Evolutionary conservation across 768 basidiomycete genomes (phyloP), one percentile per base, ranked within the genome.

Genomic region (Coprinellus aureogranulatus): DNA sequence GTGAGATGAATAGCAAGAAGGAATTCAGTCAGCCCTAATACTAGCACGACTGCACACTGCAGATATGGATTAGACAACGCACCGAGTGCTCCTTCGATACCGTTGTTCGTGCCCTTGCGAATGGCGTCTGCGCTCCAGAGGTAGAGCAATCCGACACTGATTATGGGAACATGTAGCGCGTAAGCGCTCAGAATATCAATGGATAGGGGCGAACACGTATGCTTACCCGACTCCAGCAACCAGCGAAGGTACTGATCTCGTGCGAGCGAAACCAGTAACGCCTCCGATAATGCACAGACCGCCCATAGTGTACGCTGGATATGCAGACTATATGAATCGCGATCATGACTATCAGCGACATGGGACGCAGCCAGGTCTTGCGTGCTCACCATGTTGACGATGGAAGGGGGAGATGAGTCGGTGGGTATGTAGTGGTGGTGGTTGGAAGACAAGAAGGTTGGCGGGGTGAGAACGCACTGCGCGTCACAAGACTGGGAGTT

Each of bases 81-180:
- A 86, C 92, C 91, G 14, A 92, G 77, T 39, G 91, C 92, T 28
- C 79, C 83, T 67, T 93, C 88, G 54, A 92, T 72, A n/a, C 92
- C 89, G 61, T 89, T 86, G 2, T 82, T 66, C 12, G 83, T 81
- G 37, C 89, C 88, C 66, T 81, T 89, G 59, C 86, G 84, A 62
- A 94, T 88, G 66, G 77, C 78, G 59, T 90, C 82, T 37, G 86
- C 91, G 55, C 89, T 87, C 82, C 86, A 92, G 25, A 92, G 77
- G 70, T 89, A 94, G 48, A 92, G 77, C 18, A 82, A 73, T 58
- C 91, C 92, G 46, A 94, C 90, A 63, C 90, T 91, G 45, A 14
- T 9, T 23, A 23, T 27, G 44, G 44, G 20, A 52, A 26, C 39
- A 46, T 27, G 9, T n/a, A 23, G 27, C 53, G 50, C 23, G 40